A percentile compares a stretch with the other conserved stretches of the same genome.
phyloP scores from a whole-genome alignment of 352 stramenopile species.

The Phytopythium kandeliae region DNA sequence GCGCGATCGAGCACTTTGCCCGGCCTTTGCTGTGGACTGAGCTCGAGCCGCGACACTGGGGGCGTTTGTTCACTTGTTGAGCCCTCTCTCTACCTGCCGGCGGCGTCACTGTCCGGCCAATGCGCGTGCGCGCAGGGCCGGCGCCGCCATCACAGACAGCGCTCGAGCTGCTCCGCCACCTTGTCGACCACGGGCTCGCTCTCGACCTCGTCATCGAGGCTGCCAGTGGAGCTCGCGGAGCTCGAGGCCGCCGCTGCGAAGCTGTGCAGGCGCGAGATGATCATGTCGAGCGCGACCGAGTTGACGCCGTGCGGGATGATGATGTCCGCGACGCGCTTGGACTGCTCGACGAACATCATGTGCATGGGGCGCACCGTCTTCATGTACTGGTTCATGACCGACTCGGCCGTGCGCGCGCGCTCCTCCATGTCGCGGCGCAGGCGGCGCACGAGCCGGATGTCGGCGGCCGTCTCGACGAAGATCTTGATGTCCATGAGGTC shows the following conservation, averaged over 20 bases:
- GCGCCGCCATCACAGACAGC: slow-evolving; percentile 1
- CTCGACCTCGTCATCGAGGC: slow-evolving; percentile 23
- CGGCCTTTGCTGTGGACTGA: no score
- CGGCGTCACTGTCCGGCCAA: no score
- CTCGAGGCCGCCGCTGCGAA: slow-evolving; percentile 37
- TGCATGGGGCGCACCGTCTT: slow-evolving; percentile 98
- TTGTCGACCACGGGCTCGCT: slow-evolving; percentile 44
- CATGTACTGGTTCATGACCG: slow-evolving; percentile 96
- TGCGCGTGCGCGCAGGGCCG: no score
- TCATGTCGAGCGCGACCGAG: slow-evolving; percentile 91
- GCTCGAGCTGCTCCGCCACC: slow-evolving; percentile 6
- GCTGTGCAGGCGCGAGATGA: slow-evolving; percentile 86
- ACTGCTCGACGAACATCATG: slow-evolving; percentile 97
- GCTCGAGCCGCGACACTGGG: no score
- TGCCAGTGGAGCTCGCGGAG: slow-evolving; percentile 22
- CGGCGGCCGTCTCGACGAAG: slow-evolving; percentile 94
- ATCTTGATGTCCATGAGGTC: slow-evolving; percentile 97
- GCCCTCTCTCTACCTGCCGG: no score
- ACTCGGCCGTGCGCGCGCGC: slow-evolving; percentile 89
- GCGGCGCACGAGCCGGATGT: slow-evolving; percentile 93
- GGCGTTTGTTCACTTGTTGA: background rate
- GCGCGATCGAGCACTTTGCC: no score
- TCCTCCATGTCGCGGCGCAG: slow-evolving; percentile 94
- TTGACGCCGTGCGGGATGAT: slow-evolving; percentile 95
- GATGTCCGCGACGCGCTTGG: slow-evolving; percentile 93